Percentiles rank a stretch among this genome's conserved stretches.
Evolutionary conservation across 2,329 filamentous ascomycete genomes (phyloP).

Genomic region (Colletotrichum liaoningense): DNA sequence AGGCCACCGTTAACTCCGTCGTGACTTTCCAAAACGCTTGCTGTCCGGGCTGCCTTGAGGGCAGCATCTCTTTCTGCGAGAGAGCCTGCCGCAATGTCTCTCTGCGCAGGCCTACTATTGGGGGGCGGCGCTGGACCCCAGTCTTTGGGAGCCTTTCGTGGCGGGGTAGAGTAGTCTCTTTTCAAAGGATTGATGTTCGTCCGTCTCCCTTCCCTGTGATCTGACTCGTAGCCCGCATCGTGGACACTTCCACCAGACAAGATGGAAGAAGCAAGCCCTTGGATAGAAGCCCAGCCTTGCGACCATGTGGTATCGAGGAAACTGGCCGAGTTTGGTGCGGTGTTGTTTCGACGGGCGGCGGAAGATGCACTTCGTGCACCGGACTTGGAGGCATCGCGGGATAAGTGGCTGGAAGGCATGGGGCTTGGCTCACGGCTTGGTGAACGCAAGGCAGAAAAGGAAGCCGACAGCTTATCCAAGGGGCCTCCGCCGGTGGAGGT

Average conservation of each 20-base stretch:
- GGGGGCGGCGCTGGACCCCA: slow-evolving; percentile 65
- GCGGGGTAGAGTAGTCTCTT: slow-evolving; percentile 31
- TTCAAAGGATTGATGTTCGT: slow-evolving; percentile 23
- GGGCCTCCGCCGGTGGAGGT: slow-evolving; percentile 45
- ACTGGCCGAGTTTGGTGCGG: slow-evolving; percentile 50
- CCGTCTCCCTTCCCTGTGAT: slow-evolving; percentile 28
- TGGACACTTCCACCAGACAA: slow-evolving; percentile 48
- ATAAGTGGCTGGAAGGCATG: slow-evolving; percentile 53
- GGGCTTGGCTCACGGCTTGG: slow-evolving; percentile 60
- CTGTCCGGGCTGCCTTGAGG: slow-evolving; percentile 66
- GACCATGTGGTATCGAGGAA: slow-evolving; percentile 64
- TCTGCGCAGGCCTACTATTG: slow-evolving; percentile 50
- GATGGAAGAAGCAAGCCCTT: slow-evolving; percentile 63
- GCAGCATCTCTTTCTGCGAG: slow-evolving; percentile 64
- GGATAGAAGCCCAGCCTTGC: slow-evolving; percentile 66
- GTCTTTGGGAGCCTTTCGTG: slow-evolving; percentile 42
- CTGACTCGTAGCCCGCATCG: slow-evolving; percentile 33
- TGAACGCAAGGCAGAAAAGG: slow-evolving; percentile 46
- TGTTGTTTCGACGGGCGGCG: slow-evolving; percentile 36
- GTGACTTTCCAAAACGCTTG: slow-evolving; percentile 70
- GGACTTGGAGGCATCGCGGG: slow-evolving; percentile 7
- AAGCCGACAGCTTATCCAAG: slow-evolving; percentile 38
- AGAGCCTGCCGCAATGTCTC: slow-evolving; percentile 66
- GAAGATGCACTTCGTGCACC: slow-evolving; percentile 4
- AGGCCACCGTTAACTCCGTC: slow-evolving; percentile 69